These are phyloP conservation scores for Blastocladiella emersonii DNA, from an alignment of 371 early-diverging fungal species.

Conservation along the genomic window DNA sequence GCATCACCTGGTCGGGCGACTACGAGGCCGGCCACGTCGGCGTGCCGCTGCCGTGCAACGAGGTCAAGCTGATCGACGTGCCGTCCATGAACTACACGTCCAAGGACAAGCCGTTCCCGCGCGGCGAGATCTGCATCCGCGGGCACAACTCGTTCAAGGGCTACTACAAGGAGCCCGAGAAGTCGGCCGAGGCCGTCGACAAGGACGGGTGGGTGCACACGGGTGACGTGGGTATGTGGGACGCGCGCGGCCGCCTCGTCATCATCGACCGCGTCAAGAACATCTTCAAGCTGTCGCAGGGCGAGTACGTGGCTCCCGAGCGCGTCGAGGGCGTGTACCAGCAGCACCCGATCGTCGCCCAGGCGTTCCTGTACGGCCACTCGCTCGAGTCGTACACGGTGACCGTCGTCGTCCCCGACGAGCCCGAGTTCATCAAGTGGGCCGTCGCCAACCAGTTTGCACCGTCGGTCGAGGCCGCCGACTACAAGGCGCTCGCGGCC, in stretches of 20 bases:
- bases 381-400: slow-evolving; percentile 51
- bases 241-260: slow-evolving; percentile 29
- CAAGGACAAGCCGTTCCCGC: slow-evolving; percentile 68
- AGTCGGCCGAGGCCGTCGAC: slow-evolving; percentile 64
- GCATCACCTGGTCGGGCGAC: slow-evolving; percentile 39
- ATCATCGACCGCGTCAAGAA: slow-evolving; percentile 53
- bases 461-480: slow-evolving; percentile 23
- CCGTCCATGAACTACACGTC: slow-evolving; percentile 80
- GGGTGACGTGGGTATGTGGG: slow-evolving; percentile 75
- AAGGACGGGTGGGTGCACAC: slow-evolving; percentile 79
- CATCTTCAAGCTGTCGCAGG: slow-evolving; percentile 45
- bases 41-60: slow-evolving; percentile 52
- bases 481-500: slow-evolving; percentile 11
- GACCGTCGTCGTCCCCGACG: slow-evolving; percentile 26
- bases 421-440: slow-evolving; percentile 6
- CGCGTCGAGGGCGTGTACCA: slow-evolving; percentile 69
- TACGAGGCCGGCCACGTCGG: slow-evolving; percentile 72
- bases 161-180: slow-evolving; percentile 72
- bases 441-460: background rate
- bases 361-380: slow-evolving; percentile 79
- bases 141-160: slow-evolving; percentile 48
- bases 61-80: slow-evolving; percentile 81
- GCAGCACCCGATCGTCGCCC: slow-evolving; percentile 32
- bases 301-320: slow-evolving; percentile 87
- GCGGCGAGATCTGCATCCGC: slow-evolving; percentile 79